Base-by-base conservation (phyloP, 352 stramenopile species). In the Phytophthora kernoviae region DNA sequence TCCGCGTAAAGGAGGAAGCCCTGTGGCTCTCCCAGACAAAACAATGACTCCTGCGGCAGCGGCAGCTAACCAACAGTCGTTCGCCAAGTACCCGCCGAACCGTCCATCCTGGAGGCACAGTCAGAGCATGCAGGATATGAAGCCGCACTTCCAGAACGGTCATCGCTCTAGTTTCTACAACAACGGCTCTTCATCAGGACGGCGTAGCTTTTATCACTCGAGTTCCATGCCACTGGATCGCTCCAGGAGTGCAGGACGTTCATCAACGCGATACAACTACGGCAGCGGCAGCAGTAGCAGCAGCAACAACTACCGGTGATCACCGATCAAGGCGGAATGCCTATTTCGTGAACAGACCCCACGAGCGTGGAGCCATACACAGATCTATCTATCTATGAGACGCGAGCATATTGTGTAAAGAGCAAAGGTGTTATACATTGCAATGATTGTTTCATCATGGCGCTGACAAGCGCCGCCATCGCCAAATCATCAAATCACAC, bases 91-190 rank as follows among this genome's bases (percentile, higher is more conserved):
- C 52, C 81, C 79, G 12, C 51, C 69, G 7, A 75, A 70, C 15
- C 65, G 83, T 10, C 77, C 83, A 6, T 58, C 66, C 12, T 93
- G 80, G 77, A 64, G 84, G 10, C 79, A 90, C 55, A 88, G 76
- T 41, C 70, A 80, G 30, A 90, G 78, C 57, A 69, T 68, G 50
- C 72, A 91, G 63, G 83, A 89, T 48, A 62, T 81, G 37, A 89
- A 81, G 49, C 54, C 73, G 34, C 52, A 65, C 27, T 77, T 82
- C 54, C 71, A 79, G 27, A 63, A 30, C 12, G 53, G 57, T 12
- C 42, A 74, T 27, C 72, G 72, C 8, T 65, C 78, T 26, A 81
- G 62, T 21, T 87, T 85, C 34, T 70, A 83, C 37, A 77, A 59
- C 58, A 77, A 44, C 14, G 45, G 42, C 18, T 33, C 60, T 3